Conservation (phyloP, 163 green algal genomes). For the Volvox carteri region DNA sequence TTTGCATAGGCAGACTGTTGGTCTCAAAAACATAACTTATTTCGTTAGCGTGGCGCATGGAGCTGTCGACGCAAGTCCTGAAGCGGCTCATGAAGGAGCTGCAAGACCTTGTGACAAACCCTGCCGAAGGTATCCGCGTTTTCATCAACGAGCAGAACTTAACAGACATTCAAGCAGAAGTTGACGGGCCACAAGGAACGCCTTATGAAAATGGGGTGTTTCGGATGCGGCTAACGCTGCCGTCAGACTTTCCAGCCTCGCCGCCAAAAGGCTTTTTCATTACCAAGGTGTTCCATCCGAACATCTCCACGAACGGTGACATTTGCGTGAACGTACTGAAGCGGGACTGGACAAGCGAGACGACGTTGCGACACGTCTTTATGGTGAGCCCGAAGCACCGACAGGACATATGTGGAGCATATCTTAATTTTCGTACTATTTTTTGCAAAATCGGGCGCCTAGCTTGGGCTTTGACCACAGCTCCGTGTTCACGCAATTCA, state of each 20-base stretch:
- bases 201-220: slow-evolving; percentile 95
- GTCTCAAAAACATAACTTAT: too few species aligned
- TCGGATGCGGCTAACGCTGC: slow-evolving; percentile 88
- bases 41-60: slow-evolving; percentile 1
- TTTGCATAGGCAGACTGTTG: too few species aligned
- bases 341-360: slow-evolving; percentile 89
- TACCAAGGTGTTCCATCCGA: slow-evolving; percentile 93
- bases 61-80: slow-evolving; percentile 7
- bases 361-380: slow-evolving; percentile 62
- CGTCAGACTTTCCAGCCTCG: slow-evolving; percentile 84
- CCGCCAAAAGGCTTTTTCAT: slow-evolving; percentile 91
- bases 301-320: slow-evolving; percentile 91
- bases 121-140: slow-evolving; percentile 88
- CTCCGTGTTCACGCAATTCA: too few species aligned
- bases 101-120: slow-evolving; percentile 74
- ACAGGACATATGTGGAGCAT: too few species aligned
- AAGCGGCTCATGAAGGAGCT: slow-evolving; percentile 70
- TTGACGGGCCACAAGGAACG: slow-evolving; percentile 92
- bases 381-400: slow-evolving; percentile 61
- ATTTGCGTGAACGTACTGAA: slow-evolving; percentile 99
- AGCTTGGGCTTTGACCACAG: too few species aligned
- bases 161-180: slow-evolving; percentile 88
- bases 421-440: too few species aligned
- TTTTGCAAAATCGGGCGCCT: too few species aligned
- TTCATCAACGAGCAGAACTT: slow-evolving; percentile 90